Conservation (phyloP, 805 yeast species). For the Hanseniaspora meyeri region DNA sequence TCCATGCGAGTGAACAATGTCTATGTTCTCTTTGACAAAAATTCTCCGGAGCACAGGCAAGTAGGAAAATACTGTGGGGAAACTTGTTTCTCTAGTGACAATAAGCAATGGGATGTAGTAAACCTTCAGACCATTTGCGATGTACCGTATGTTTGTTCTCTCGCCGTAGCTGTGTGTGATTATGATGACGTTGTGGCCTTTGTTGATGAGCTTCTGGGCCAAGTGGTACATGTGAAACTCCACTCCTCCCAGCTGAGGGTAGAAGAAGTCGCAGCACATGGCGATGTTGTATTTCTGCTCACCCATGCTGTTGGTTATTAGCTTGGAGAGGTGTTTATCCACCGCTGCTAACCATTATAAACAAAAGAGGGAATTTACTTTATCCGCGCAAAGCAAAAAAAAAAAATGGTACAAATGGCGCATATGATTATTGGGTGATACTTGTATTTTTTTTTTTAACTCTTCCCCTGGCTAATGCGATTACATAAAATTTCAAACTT, state of each 20-base stretch:
- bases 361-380: not conserved
- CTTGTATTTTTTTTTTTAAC: too few species aligned
- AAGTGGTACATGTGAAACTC: conserved; percentile 90
- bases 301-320: not conserved
- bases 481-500: too few species aligned
- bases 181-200: conserved; percentile 77
- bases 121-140: conserved; percentile 85
- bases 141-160: conserved; percentile 66
- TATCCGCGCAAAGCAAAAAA: not conserved
- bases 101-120: conserved; percentile 78
- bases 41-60: conserved; percentile 80
- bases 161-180: conserved; percentile 82
- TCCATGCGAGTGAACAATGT: conserved; percentile 92
- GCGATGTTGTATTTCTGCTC: conserved; percentile 23
- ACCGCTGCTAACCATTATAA: not conserved
- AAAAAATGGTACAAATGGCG: too few species aligned
- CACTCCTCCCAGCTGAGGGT: conserved; percentile 97
- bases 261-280: conserved; percentile 94
- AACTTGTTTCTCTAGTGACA: conserved; percentile 69
- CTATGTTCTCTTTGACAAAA: conserved; percentile 69
- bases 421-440: not conserved
- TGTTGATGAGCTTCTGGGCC: conserved; percentile 63
- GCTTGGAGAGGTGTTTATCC: not conserved
- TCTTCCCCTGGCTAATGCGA: not conserved
- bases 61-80: conserved; percentile 79